Conservation (phyloP, 768 basidiomycete species). For the Boletus huronensis region DNA sequence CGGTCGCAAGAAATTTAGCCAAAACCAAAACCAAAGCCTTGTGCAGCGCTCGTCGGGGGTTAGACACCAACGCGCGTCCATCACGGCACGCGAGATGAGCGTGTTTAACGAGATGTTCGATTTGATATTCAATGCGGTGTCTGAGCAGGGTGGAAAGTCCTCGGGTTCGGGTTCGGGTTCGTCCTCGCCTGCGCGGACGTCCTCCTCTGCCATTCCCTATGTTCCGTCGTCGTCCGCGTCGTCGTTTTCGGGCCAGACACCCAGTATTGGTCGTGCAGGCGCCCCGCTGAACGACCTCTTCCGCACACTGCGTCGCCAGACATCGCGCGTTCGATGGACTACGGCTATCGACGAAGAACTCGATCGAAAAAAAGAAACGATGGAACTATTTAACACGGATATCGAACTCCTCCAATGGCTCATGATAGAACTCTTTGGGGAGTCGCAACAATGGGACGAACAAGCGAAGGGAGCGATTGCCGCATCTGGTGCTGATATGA, state of each 20-base stretch:
- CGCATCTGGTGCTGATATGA: constrained; percentile 6
- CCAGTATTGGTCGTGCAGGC: constrained; percentile 16
- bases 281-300: constrained; percentile 47
- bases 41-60: constrained; percentile 11
- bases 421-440: constrained; percentile 61
- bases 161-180: not conserved
- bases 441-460: constrained; percentile 48
- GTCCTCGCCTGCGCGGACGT: not conserved
- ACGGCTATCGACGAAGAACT: constrained; percentile 50
- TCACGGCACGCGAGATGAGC: constrained; percentile 64
- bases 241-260: constrained; percentile 2
- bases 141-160: constrained; percentile 28
- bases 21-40: not conserved
- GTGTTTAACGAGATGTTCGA: constrained; percentile 74
- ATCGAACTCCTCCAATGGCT: constrained; percentile 74
- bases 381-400: constrained; percentile 68
- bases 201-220: not conserved
- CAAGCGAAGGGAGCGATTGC: constrained; percentile 41
- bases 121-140: constrained; percentile 59
- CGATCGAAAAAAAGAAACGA: constrained; percentile 69
- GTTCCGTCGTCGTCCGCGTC: not conserved
- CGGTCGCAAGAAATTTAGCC: not conserved
- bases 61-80: constrained; percentile 45
- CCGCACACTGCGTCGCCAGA: constrained; percentile 49
- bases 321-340: constrained; percentile 49